Evolutionary conservation across 2,329 filamentous ascomycete species (phyloP).

Genomic region (Torrubiellomyces zombiae): DNA sequence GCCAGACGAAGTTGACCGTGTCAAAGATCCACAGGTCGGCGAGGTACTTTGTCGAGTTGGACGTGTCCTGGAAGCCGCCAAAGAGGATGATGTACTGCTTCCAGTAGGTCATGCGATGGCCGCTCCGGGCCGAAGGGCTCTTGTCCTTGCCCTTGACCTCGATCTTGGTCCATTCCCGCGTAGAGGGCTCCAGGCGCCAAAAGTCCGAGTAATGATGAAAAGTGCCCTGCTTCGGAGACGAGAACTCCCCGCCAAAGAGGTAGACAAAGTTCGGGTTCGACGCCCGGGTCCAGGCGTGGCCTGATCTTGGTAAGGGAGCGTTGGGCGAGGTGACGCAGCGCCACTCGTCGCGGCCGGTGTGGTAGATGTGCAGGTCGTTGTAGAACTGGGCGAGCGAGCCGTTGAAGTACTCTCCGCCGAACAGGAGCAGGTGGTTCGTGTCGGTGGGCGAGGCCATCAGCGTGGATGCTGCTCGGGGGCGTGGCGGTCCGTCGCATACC

Average conservation of each 20-base stretch:
- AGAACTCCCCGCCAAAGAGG: slow-evolving; percentile 92
- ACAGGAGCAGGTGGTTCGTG: slow-evolving; percentile 74
- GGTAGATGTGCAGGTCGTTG: slow-evolving; percentile 50
- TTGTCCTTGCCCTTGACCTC: slow-evolving; percentile 65
- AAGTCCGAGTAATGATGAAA: slow-evolving; percentile 99
- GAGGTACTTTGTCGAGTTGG: slow-evolving; percentile 84
- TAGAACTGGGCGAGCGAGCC: slow-evolving; percentile 64
- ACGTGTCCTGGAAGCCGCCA: slow-evolving; percentile 94
- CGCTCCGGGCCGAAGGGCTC: slow-evolving; percentile 68
- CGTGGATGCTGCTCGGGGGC: slow-evolving; percentile 62
- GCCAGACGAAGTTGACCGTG: slow-evolving; percentile 73
- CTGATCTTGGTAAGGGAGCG: slow-evolving; percentile 73
- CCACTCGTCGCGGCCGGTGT: slow-evolving; percentile 81
- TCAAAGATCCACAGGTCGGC: slow-evolving; percentile 94
- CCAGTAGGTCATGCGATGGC: slow-evolving; percentile 90
- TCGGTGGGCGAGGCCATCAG: slow-evolving; percentile 75
- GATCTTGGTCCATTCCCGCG: slow-evolving; percentile 79
- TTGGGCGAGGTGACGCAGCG: slow-evolving; percentile 81
- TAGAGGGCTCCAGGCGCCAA: slow-evolving; percentile 74
- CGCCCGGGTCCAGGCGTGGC: slow-evolving; percentile 87
- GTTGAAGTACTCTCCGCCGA: slow-evolving; percentile 93
- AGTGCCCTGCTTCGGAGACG: slow-evolving; percentile 88
- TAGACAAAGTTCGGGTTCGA: slow-evolving; percentile 76
- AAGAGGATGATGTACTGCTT: slow-evolving; percentile 96
- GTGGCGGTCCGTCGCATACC: slow-evolving; percentile 52